Percentiles rank a stretch among this genome's conserved stretches.
These are phyloP conservation scores for Populus tomentosa DNA, from an alignment of 441 rosid genomes.

Conservation along the genomic window DNA sequence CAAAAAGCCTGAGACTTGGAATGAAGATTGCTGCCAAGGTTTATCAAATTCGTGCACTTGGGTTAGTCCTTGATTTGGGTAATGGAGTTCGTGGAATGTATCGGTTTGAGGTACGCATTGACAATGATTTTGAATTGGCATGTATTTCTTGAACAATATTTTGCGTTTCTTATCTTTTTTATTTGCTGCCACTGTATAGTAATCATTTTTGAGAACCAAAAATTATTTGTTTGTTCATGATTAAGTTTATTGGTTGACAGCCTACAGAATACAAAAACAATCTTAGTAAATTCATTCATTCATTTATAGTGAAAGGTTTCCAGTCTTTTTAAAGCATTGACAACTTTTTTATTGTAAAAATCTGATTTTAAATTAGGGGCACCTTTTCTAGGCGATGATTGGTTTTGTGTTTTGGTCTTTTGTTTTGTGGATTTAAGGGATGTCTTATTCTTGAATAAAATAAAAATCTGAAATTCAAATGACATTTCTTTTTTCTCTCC, in stretches of 20 bases:
- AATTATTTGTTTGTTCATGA: not conserved
- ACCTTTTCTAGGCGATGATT: not conserved
- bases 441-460: not conserved
- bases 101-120: conserved; percentile 61
- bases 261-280: not conserved
- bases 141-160: not conserved
- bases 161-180: not conserved
- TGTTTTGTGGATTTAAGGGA: not conserved
- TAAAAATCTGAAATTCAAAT: not conserved
- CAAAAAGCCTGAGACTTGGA: conserved; percentile 62
- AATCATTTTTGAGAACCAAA: not conserved
- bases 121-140: not conserved
- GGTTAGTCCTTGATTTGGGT: conserved; percentile 92
- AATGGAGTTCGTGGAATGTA: conserved; percentile 89
- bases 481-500: not conserved
- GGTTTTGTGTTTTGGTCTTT: not conserved
- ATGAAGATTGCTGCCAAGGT: conserved; percentile 59
- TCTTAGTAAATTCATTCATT: not conserved
- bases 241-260: not conserved
- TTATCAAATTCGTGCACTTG: conserved; percentile 59
- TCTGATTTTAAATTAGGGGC: not conserved
- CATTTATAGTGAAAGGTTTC: not conserved
- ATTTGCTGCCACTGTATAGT: not conserved
- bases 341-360: not conserved
- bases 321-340: not conserved